A percentile compares a stretch with the other conserved stretches of the same genome.
Evolutionary conservation across 441 rosid genomes (phyloP).

Genomic region (Gossypium aridum): DNA sequence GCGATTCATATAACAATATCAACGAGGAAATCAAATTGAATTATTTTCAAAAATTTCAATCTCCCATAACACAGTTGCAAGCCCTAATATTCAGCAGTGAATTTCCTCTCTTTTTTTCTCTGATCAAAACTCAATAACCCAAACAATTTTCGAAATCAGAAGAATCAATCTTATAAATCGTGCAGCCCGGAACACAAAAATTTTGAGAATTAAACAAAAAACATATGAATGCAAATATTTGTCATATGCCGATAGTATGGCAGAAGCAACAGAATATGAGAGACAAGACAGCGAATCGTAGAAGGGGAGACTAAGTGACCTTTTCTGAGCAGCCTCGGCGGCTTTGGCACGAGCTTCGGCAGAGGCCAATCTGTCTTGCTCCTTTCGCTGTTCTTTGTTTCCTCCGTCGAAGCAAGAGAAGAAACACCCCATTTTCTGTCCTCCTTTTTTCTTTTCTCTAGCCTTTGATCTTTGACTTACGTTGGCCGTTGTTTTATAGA

Average conservation of each 20-base stretch:
- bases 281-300: background rate
- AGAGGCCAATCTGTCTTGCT: conserved; percentile 64
- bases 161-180: background rate
- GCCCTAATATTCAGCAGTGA: background rate
- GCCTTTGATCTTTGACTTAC: background rate
- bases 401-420: conserved; percentile 70
- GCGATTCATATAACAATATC: background rate
- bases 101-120: background rate
- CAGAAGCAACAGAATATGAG: background rate
- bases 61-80: background rate
- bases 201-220: background rate
- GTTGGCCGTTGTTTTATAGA: background rate
- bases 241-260: background rate
- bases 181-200: background rate
- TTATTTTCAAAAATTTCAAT: background rate
- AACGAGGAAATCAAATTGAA: background rate
- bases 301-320: conserved; percentile 27
- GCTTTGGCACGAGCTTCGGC: conserved; percentile 93
- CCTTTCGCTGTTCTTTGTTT: conserved; percentile 47
- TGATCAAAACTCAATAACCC: background rate
- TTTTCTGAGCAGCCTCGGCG: conserved; percentile 92
- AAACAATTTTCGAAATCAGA: background rate
- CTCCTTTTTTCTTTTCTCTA: background rate
- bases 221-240: background rate
- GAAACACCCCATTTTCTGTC: conserved; percentile 51